phyloP scores from a whole-genome alignment of 768 basidiomycete species.

The Gloeophyllum trabeum region DNA sequence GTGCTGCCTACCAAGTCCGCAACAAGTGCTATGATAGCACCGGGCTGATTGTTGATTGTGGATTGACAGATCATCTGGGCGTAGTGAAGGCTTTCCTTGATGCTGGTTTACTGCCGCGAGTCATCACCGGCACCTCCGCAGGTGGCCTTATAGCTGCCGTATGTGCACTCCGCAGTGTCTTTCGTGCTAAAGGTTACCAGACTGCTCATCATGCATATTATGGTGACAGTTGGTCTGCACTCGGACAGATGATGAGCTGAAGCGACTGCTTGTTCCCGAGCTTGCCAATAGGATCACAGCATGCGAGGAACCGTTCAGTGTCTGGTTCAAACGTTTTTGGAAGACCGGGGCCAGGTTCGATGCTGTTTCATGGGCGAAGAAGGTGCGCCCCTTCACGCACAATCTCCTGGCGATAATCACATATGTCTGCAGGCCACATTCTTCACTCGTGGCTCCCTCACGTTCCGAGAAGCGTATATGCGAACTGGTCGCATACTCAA shows the following conservation, averaged over 20 bases:
- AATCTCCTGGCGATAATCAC: not conserved
- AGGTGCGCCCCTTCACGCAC: conserved; percentile 34
- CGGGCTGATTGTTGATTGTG: not conserved
- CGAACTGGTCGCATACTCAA: conserved; percentile 90
- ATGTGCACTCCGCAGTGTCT: not conserved
- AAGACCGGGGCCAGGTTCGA: conserved; percentile 94
- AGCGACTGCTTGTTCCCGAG: conserved; percentile 63
- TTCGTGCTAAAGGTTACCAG: not conserved
- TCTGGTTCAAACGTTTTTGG: conserved; percentile 67
- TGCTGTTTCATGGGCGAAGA: conserved; percentile 79
- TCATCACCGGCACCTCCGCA: conserved; percentile 91
- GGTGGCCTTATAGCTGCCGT: conserved; percentile 65
- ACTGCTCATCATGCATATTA: not conserved
- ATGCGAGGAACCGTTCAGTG: conserved; percentile 61
- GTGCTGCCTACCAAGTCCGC: not conserved
- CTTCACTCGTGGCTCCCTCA: conserved; percentile 89
- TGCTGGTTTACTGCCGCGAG: conserved; percentile 74
- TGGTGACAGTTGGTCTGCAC: conserved; percentile 75
- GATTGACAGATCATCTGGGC: conserved; percentile 65
- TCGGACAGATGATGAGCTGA: conserved; percentile 81
- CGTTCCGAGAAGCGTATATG: conserved; percentile 91
- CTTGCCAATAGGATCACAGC: conserved; percentile 78
- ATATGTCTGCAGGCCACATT: conserved; percentile 49
- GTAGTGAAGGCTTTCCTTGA: conserved; percentile 90
- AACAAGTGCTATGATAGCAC: too few species aligned